Conservation (phyloP, 768 basidiomycete species). For the Termitomyces sp. region DNA sequence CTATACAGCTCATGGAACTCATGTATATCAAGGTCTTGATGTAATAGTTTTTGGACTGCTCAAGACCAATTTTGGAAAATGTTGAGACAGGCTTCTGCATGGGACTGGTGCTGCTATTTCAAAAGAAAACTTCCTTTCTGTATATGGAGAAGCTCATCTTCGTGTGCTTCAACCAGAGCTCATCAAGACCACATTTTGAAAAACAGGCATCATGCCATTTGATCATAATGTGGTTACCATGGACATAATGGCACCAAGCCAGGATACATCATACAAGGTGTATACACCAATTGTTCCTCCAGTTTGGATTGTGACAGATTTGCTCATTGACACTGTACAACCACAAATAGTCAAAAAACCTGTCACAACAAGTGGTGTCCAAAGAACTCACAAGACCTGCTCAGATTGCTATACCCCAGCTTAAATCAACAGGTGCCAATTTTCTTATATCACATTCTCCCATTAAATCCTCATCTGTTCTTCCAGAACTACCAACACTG, state of each 20-base stretch:
- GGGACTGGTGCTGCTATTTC: background rate
- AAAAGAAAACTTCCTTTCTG: background rate
- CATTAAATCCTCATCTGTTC: no score
- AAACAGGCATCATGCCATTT: background rate
- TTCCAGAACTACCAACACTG: no score
- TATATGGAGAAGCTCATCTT: background rate
- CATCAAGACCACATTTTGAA: background rate
- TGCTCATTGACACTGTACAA: no score
- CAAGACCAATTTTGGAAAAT: slow-evolving; percentile 28
- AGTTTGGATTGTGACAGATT: no score
- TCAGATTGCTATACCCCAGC: no score
- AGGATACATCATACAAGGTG: background rate
- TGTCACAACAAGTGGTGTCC: no score
- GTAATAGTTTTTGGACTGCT: slow-evolving; percentile 35
- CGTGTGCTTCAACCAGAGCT: background rate
- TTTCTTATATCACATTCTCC: no score
- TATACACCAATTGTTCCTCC: no score
- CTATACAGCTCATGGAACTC: slow-evolving; percentile 40
- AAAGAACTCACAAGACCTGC: no score
- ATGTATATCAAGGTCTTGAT: slow-evolving; percentile 43
- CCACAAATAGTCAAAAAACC: no score
- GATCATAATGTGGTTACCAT: background rate
- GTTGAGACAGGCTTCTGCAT: background rate
- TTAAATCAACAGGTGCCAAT: no score
- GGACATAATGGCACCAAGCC: background rate